Evolutionary conservation across 306 rosid genomes (phyloP).

Genomic region (Quercus aquifolioides): DNA sequence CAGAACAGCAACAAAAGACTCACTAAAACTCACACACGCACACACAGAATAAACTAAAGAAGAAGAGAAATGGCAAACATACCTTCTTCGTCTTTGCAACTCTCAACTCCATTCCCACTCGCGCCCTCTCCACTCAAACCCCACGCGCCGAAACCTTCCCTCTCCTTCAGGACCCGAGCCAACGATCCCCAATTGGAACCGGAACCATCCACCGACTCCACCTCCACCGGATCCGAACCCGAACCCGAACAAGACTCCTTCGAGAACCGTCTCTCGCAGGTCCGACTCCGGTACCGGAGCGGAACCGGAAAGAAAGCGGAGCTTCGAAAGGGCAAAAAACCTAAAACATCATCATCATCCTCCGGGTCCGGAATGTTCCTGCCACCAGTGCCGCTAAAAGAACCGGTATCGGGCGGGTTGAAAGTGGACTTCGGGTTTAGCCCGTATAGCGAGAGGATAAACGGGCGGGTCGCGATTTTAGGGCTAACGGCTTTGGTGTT

Average conservation of each 20-base stretch:
- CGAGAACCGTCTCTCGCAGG: conserved; percentile 46
- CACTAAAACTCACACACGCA: neutral
- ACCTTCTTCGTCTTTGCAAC: conserved; percentile 39
- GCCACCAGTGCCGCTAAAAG: conserved; percentile 80
- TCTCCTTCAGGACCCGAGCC: conserved; percentile 47
- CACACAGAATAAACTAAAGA: too few relatives aligned
- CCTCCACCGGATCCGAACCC: conserved; percentile 12
- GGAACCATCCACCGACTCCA: conserved; percentile 2
- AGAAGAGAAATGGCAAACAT: conserved; percentile 50
- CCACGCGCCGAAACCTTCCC: conserved; percentile 22
- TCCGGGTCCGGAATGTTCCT: conserved; percentile 46
- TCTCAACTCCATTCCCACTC: conserved; percentile 41
- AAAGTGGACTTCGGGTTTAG: conserved; percentile 79
- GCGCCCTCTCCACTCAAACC: conserved; percentile 37
- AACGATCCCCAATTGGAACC: conserved; percentile 49
- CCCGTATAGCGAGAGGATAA: conserved; percentile 66
- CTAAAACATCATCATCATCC: conserved; percentile 23
- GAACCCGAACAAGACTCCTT: conserved; percentile 30
- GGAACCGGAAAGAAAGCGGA: conserved; percentile 89
- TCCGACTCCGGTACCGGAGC: conserved; percentile 65
- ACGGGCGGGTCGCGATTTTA: conserved; percentile 65
- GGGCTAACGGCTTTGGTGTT: conserved; percentile 71
- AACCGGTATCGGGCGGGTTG: conserved; percentile 58
- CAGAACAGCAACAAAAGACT: neutral
- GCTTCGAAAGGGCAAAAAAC: conserved; percentile 50